These are phyloP conservation scores for Fusarium metavorans DNA, from an alignment of 2,329 filamentous ascomycete genomes.

Conservation along the genomic window DNA sequence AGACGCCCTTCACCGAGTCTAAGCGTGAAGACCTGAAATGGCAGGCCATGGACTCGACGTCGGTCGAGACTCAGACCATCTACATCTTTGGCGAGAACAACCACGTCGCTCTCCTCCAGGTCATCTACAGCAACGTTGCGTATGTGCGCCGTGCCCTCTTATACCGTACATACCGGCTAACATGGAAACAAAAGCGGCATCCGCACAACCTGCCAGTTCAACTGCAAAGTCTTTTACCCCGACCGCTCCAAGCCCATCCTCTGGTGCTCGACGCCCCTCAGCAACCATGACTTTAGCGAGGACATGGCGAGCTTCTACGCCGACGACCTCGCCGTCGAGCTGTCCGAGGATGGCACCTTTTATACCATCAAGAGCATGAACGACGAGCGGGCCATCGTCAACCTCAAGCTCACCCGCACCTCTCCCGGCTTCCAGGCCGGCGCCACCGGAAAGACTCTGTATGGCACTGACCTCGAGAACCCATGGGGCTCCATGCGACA, in stretches of 20 bases:
- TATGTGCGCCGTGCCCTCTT: conserved; percentile 60
- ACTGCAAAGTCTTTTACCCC: conserved; percentile 88
- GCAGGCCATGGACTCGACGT: conserved; percentile 83
- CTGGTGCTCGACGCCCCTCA: conserved; percentile 86
- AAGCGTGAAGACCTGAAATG: conserved; percentile 85
- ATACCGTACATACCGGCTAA: conserved; percentile 16
- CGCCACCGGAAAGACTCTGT: conserved; percentile 85
- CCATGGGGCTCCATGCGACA: conserved; percentile 96
- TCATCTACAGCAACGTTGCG: conserved; percentile 98
- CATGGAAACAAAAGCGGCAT: conserved; percentile 73
- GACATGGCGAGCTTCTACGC: conserved; percentile 87
- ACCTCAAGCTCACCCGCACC: conserved; percentile 81
- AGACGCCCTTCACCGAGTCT: conserved; percentile 83
- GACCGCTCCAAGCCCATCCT: conserved; percentile 78
- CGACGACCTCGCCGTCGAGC: conserved; percentile 84
- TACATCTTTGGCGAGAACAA: conserved; percentile 88
- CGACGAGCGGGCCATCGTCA: conserved; percentile 84
- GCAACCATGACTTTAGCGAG: conserved; percentile 85
- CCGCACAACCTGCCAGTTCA: conserved; percentile 92
- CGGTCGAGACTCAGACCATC: conserved; percentile 95
- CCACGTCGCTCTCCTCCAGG: conserved; percentile 81
- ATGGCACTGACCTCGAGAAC: conserved; percentile 84
- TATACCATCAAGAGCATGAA: conserved; percentile 93
- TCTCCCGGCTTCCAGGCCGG: conserved; percentile 88
- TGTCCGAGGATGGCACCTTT: conserved; percentile 83